Conservation (phyloP, 352 stramenopile species). For the Phytophthora melonis region DNA sequence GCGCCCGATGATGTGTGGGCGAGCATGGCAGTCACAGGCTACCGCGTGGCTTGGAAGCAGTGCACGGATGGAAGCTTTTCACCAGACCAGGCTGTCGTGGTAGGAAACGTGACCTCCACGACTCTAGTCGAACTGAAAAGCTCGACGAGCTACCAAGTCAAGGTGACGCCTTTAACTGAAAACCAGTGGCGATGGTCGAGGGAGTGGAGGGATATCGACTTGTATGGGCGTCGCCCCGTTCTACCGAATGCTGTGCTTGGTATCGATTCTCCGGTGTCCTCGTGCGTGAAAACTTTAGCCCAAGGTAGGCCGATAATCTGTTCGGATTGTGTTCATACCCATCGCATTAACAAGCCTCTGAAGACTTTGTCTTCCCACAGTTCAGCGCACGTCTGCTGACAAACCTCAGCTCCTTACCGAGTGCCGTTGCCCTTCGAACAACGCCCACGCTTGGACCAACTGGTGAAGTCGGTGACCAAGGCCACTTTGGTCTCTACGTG, state of each 20-base stretch:
- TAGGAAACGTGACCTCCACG: slow-evolving; percentile 94
- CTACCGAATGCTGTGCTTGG: slow-evolving; percentile 68
- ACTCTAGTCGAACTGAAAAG: slow-evolving; percentile 78
- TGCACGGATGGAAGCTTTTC: slow-evolving; percentile 47
- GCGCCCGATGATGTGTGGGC: slow-evolving; percentile 70
- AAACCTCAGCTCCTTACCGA: slow-evolving; percentile 67
- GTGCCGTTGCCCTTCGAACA: slow-evolving; percentile 40
- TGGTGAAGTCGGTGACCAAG: slow-evolving; percentile 89
- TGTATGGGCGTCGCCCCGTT: slow-evolving; percentile 80
- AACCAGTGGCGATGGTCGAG: slow-evolving; percentile 45
- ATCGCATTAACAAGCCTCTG: slow-evolving; percentile 3
- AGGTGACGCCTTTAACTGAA: slow-evolving; percentile 82
- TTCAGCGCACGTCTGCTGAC: slow-evolving; percentile 83
- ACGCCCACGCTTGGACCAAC: slow-evolving; percentile 77
- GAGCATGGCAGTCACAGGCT: slow-evolving; percentile 86
- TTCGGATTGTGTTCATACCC: not conserved
- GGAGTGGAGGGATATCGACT: slow-evolving; percentile 78
- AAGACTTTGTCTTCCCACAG: slow-evolving; percentile 81
- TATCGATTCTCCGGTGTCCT: slow-evolving; percentile 47
- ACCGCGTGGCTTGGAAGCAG: slow-evolving; percentile 69
- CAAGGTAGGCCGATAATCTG: slow-evolving; percentile 38
- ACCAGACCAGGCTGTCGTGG: slow-evolving; percentile 40
- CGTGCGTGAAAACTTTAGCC: slow-evolving; percentile 60
- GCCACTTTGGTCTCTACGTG: slow-evolving; percentile 90
- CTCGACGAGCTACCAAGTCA: slow-evolving; percentile 77